phyloP scores from a whole-genome alignment of 768 basidiomycete species.

The Favolaschia claudopus region DNA sequence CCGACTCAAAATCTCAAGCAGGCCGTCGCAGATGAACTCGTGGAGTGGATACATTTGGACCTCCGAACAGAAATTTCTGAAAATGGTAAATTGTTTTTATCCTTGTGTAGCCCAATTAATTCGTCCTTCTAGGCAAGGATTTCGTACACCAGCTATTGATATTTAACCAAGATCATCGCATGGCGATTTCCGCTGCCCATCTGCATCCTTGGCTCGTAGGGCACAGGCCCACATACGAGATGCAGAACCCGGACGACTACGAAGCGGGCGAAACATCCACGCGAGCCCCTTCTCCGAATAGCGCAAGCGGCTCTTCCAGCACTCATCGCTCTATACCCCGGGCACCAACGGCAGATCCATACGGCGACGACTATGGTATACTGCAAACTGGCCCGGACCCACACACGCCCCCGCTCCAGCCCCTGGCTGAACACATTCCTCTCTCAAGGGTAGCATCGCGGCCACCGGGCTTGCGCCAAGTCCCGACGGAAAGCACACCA shows the following conservation, averaged over 20 bases:
- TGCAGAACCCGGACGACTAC: conserved; percentile 3
- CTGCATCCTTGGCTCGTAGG: conserved; percentile 64
- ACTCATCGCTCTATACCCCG: background rate
- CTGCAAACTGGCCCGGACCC: too few relatives aligned
- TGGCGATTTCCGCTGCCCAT: conserved; percentile 61
- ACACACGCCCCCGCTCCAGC: too few relatives aligned
- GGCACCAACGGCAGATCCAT: conserved; percentile 19
- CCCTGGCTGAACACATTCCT: too few relatives aligned
- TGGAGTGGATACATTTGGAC: conserved; percentile 2
- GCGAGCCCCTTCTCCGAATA: conserved; percentile 8
- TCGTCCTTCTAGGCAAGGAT: conserved; percentile 47
- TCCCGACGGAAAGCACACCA: too few relatives aligned
- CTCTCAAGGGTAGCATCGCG: too few relatives aligned
- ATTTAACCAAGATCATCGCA: conserved; percentile 55
- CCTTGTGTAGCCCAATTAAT: background rate
- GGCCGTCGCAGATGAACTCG: background rate
- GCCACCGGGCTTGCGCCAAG: too few relatives aligned
- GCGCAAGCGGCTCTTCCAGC: background rate
- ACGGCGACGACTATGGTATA: too few relatives aligned
- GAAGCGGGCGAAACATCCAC: background rate
- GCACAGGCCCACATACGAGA: conserved; percentile 9
- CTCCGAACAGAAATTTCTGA: background rate
- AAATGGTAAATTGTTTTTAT: background rate
- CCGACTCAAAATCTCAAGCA: background rate
- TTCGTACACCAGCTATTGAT: conserved; percentile 63